These are phyloP conservation scores for Aspergillus novoparasiticus DNA, from an alignment of 2,329 filamentous ascomycete genomes.

Conservation along the genomic window DNA sequence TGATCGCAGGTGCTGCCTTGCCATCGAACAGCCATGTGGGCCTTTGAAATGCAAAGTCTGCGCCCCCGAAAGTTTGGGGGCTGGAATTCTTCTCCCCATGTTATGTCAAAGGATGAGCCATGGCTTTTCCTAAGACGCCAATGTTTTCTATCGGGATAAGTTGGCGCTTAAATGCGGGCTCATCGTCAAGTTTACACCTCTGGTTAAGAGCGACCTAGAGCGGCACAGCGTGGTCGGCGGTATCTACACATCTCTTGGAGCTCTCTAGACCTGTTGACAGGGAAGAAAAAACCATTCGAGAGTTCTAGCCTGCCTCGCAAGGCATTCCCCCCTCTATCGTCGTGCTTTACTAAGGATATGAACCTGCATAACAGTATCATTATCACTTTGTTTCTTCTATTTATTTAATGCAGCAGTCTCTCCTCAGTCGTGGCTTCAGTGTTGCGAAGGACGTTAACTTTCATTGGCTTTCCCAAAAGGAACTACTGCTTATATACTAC, in stretches of 20 bases:
- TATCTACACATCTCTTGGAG: conserved; percentile 28
- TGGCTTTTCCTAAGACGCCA: conserved; percentile 18
- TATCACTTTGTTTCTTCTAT: conserved; percentile 21
- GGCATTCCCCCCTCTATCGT: conserved; percentile 30
- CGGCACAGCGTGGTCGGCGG: conserved; percentile 35
- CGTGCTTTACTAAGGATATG: conserved; percentile 25
- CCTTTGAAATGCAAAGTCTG: conserved; percentile 32
- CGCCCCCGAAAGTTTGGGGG: conserved; percentile 35
- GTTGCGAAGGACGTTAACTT: conserved; percentile 2
- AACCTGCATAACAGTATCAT: conserved; percentile 25
- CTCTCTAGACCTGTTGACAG: conserved; percentile 34
- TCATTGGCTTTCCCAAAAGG: neutral
- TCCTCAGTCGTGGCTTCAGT: conserved; percentile 5
- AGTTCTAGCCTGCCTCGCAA: conserved; percentile 37
- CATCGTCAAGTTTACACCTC: conserved; percentile 33
- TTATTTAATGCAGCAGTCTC: conserved; percentile 7
- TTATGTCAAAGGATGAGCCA: conserved; percentile 20
- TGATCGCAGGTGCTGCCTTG: conserved; percentile 21
- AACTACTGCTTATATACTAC: neutral
- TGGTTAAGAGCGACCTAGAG: conserved; percentile 28
- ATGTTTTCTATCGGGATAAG: conserved; percentile 29
- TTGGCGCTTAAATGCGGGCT: conserved; percentile 43
- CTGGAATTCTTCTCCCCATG: conserved; percentile 27
- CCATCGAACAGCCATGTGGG: conserved; percentile 22
- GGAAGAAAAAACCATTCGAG: conserved; percentile 24